Conservation (phyloP, 805 yeast species). For the Candida nitratophila region DNA sequence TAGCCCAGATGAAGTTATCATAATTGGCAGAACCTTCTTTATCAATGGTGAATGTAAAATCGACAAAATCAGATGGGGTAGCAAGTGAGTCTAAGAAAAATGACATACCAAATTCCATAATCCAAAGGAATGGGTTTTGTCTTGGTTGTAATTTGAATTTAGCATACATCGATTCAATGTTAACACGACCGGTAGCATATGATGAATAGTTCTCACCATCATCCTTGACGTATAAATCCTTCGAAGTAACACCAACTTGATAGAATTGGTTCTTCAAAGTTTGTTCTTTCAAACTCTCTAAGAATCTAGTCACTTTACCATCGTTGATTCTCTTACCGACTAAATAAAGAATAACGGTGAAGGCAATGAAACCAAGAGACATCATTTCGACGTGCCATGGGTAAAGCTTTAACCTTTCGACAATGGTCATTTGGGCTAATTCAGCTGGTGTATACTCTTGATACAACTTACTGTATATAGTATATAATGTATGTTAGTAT, state of each 20-base stretch:
- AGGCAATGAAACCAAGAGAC: constrained; percentile 43
- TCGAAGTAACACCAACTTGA: constrained; percentile 59
- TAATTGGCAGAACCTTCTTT: constrained; percentile 33
- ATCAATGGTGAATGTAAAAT: constrained; percentile 51
- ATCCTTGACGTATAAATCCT: constrained; percentile 49
- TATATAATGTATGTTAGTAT: not conserved
- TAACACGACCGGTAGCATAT: constrained; percentile 85
- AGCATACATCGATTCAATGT: constrained; percentile 56
- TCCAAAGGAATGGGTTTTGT: constrained; percentile 66
- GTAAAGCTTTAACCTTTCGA: constrained; percentile 50
- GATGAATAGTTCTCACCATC: constrained; percentile 53
- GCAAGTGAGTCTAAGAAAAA: constrained; percentile 50
- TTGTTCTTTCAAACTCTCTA: constrained; percentile 38
- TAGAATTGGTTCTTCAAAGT: constrained; percentile 62
- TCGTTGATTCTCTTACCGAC: constrained; percentile 58
- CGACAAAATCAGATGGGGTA: constrained; percentile 52
- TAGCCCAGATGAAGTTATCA: constrained; percentile 72
- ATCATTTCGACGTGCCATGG: constrained; percentile 74
- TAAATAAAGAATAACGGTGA: constrained; percentile 43
- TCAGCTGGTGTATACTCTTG: constrained; percentile 37
- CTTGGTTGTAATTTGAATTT: constrained; percentile 67
- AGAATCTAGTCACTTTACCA: constrained; percentile 44
- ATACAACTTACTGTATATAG: constrained; percentile 4
- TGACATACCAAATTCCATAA: constrained; percentile 55
- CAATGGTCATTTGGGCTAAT: constrained; percentile 49